Evolutionary conservation across 2,329 filamentous ascomycete genomes (phyloP).

Genomic region (Alternaria sp.): DNA sequence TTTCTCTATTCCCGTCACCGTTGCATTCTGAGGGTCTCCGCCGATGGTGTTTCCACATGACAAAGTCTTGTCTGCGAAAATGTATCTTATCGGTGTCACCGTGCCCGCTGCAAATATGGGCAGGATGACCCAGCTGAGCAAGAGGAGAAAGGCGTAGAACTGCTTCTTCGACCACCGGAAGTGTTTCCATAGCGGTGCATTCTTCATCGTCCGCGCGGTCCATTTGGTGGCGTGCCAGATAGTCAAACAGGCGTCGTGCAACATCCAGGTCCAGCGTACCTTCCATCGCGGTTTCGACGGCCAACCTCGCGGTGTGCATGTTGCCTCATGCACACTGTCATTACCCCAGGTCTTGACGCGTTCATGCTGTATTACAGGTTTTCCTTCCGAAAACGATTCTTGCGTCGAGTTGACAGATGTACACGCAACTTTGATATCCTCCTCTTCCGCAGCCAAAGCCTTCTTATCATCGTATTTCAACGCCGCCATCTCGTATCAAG

Average conservation of each 20-base stretch:
- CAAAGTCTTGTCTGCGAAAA: conserved; percentile 23
- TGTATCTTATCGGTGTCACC: conserved; percentile 4
- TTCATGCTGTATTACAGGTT: not conserved
- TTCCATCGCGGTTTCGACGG: not conserved
- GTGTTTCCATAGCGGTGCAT: conserved; percentile 2
- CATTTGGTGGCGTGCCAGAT: not conserved
- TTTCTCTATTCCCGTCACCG: conserved; percentile 28
- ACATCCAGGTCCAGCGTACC: not conserved
- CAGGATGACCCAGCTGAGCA: conserved; percentile 8
- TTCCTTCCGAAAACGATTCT: not conserved
- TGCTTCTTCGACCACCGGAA: conserved; percentile 12
- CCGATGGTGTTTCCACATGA: conserved; percentile 12
- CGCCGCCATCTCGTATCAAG: not conserved
- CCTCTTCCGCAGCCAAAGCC: not conserved
- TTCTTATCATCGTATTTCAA: not conserved
- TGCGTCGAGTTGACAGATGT: not conserved
- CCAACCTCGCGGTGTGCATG: not conserved
- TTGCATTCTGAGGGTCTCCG: conserved; percentile 18
- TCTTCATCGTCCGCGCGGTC: not conserved
- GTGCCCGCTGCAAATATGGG: conserved; percentile 18
- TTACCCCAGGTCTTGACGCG: conserved; percentile 12
- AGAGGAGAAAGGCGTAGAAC: conserved; percentile 14
- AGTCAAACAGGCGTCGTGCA: not conserved
- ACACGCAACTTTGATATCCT: not conserved
- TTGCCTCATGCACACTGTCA: not conserved